A percentile compares a stretch with the other conserved stretches of the same genome.
Evolutionary conservation across 768 basidiomycete genomes (phyloP).

Genomic region (Mycena vulgaris): DNA sequence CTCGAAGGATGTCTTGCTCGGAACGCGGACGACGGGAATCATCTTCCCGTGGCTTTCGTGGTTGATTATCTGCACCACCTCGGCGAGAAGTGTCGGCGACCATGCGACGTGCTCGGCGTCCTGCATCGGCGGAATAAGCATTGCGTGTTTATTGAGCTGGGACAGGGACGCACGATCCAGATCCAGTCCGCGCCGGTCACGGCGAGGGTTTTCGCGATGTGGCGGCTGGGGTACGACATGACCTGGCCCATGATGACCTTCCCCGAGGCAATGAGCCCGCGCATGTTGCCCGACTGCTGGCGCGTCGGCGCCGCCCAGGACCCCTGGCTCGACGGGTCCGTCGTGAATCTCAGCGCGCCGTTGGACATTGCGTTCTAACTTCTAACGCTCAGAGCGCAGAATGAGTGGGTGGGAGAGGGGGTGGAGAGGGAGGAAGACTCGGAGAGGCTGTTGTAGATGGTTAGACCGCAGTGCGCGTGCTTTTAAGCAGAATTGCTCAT

Average conservation of each 20-base stretch:
- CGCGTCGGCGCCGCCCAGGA: constrained; percentile 30
- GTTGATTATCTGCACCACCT: constrained; percentile 34
- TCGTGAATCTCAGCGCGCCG: neutral
- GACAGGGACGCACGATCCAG: constrained; percentile 29
- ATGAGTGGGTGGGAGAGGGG: too few relatives aligned
- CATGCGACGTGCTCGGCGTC: constrained; percentile 36
- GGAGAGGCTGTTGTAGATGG: neutral
- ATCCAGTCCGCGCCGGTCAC: constrained; percentile 39
- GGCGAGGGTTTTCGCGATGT: constrained; percentile 35
- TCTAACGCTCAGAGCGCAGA: too few relatives aligned
- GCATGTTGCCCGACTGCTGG: constrained; percentile 34
- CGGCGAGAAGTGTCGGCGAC: constrained; percentile 28
- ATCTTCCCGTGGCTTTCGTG: constrained; percentile 31
- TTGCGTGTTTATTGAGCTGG: neutral
- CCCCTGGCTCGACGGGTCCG: constrained; percentile 19
- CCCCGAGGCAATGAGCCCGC: constrained; percentile 28
- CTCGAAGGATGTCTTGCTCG: constrained; percentile 34
- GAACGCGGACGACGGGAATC: constrained; percentile 36
- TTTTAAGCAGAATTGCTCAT: neutral
- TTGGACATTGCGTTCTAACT: constrained; percentile 1
- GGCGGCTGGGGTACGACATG: constrained; percentile 35
- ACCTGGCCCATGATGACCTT: constrained; percentile 34
- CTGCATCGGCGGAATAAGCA: neutral
- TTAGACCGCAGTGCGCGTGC: too few relatives aligned
- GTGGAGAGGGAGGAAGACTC: neutral